Conservation (phyloP, 208 protist genomes). For the Crithidia acanthocephali region DNA sequence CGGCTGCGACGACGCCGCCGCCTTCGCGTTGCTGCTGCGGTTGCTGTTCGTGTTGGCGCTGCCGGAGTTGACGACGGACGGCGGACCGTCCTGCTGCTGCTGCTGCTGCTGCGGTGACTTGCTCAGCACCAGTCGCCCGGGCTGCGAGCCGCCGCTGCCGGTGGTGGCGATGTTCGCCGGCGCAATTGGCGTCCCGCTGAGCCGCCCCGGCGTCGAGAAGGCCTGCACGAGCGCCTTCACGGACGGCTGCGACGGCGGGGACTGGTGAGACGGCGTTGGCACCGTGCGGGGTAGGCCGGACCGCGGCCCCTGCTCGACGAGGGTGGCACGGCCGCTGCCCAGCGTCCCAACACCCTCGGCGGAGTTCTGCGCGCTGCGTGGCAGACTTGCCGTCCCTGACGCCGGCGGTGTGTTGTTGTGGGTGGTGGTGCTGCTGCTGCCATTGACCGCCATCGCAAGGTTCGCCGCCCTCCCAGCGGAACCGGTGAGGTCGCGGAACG, state of each 20-base stretch:
- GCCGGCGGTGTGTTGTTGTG: neutral
- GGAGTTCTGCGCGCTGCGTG: neutral
- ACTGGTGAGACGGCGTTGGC: neutral
- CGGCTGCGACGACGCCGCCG: neutral
- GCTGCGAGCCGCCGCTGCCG: neutral
- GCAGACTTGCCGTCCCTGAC: neutral
- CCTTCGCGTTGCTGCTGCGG: too few relatives aligned
- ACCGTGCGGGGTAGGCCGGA: constrained; percentile 8
- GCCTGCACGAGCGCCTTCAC: neutral
- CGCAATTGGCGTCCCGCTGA: neutral
- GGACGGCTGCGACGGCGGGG: neutral
- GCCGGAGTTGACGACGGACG: neutral
- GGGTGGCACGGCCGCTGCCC: neutral
- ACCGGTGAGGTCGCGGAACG: neutral
- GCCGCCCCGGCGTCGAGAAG: neutral
- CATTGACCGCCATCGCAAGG: neutral
- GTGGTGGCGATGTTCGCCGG: neutral
- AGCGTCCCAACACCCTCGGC: neutral
- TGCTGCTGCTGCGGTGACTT: too few relatives aligned
- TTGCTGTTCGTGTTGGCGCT: neutral
- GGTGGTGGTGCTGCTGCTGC: constrained; percentile 15
- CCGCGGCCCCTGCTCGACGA: constrained; percentile 16
- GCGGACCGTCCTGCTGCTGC: neutral
- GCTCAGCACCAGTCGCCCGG: neutral
- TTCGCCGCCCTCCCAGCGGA: constrained; percentile 1